phyloP scores from a whole-genome alignment of 2,329 filamentous ascomycete genomes.

The Pestalotiopsis sp. region DNA sequence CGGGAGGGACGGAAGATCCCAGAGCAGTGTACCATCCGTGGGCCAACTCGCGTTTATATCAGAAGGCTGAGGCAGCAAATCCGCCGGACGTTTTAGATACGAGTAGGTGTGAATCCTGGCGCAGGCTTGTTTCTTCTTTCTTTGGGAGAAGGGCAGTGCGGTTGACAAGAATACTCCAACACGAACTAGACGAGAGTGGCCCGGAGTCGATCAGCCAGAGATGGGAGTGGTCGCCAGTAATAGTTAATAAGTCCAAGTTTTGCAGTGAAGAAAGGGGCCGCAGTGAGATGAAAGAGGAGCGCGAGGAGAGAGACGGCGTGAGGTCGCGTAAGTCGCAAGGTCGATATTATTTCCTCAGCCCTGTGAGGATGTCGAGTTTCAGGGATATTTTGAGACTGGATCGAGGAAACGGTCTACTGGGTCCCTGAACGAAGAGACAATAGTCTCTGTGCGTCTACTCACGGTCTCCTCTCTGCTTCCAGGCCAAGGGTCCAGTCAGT shows the following conservation, averaged over 20 bases:
- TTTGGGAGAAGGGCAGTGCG: not conserved
- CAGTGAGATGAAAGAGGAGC: not conserved
- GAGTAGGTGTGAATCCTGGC: not conserved
- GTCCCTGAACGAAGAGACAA: not conserved
- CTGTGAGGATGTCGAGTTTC: not conserved
- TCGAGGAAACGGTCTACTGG: constrained; percentile 1
- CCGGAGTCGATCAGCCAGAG: not conserved
- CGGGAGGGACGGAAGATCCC: not conserved
- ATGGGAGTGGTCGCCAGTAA: not conserved
- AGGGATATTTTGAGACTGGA: constrained; percentile 2
- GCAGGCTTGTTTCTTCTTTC: not conserved
- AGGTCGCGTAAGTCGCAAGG: not conserved
- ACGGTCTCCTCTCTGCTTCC: not conserved
- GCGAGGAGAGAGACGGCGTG: not conserved
- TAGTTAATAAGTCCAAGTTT: not conserved
- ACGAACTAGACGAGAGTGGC: not conserved
- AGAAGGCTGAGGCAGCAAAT: not conserved
- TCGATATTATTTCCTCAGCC: not conserved
- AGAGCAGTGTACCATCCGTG: not conserved
- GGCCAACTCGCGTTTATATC: not conserved
- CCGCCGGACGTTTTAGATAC: not conserved
- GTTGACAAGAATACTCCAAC: not conserved
- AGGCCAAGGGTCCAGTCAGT: not conserved
- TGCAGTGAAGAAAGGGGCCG: not conserved
- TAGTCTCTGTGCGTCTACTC: not conserved